Evolutionary conservation across 176 grass and related monocot species (phyloP).

Genomic region (Rhipidocladum racemiflorum): DNA sequence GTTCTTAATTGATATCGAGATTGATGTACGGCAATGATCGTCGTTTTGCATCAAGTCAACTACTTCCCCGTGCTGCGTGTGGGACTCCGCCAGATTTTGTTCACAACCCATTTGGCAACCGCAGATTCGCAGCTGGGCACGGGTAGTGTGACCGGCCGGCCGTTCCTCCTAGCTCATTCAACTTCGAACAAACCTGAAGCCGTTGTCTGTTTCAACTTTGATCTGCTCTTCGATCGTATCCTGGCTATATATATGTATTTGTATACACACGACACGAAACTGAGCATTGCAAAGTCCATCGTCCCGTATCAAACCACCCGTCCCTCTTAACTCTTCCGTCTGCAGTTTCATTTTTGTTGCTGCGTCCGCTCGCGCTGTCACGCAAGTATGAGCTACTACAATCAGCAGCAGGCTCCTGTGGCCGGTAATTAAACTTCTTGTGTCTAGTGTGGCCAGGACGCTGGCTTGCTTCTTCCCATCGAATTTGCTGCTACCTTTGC

Average conservation of each 20-base stretch:
- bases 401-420: constrained; percentile 39
- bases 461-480: not conserved
- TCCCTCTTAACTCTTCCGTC: not conserved
- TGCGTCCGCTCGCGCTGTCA: not conserved
- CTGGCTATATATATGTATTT: not conserved
- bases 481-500: not conserved
- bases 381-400: constrained; percentile 38
- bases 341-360: not conserved
- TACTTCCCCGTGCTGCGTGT: not conserved
- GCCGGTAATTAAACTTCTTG: constrained; percentile 3
- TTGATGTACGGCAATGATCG: too few species aligned
- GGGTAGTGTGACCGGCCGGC: not conserved
- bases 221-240: not conserved
- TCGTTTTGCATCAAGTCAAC: too few species aligned
- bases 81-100: constrained; percentile 30
- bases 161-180: not conserved
- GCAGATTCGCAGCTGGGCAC: not conserved
- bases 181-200: constrained; percentile 2
- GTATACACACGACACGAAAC: not conserved
- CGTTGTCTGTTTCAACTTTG: not conserved
- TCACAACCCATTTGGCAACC: not conserved
- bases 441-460: not conserved
- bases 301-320: not conserved
- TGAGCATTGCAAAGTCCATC: not conserved
- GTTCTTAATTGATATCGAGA: too few species aligned